Conservation (phyloP, 2,329 filamentous ascomycete genomes). For the Aschersonia sp. region DNA sequence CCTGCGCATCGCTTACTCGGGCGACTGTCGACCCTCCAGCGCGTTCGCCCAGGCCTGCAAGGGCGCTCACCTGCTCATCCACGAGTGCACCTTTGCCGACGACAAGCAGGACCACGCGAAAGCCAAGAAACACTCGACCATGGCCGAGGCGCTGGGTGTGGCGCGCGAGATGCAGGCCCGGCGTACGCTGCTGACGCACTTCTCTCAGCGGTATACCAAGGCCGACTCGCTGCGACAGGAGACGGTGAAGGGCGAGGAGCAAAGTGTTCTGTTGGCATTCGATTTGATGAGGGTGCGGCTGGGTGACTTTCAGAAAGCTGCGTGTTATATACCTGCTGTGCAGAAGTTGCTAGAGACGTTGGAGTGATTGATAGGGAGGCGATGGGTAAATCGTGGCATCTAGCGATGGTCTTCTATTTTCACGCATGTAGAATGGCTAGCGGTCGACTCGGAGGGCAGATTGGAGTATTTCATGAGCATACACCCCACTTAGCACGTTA, state of each 20-base stretch:
- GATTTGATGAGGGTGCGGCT: slow-evolving; percentile 66
- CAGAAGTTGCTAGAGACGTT: slow-evolving; percentile 31
- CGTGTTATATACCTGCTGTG: slow-evolving; percentile 46
- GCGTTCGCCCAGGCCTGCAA: slow-evolving; percentile 57
- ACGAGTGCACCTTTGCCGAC: slow-evolving; percentile 94
- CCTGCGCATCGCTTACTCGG: slow-evolving; percentile 84
- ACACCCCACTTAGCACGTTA: too few species aligned
- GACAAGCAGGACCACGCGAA: slow-evolving; percentile 63
- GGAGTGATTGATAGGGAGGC: not conserved
- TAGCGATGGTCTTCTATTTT: too few species aligned
- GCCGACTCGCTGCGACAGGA: slow-evolving; percentile 14
- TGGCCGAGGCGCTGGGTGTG: slow-evolving; percentile 68
- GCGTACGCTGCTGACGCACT: slow-evolving; percentile 79
- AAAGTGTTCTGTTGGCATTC: slow-evolving; percentile 53
- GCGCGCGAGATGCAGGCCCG: slow-evolving; percentile 67
- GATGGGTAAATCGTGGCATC: not conserved
- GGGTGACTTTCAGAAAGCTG: slow-evolving; percentile 54
- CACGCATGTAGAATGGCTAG: too few species aligned
- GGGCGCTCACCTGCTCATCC: slow-evolving; percentile 71
- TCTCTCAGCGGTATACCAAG: slow-evolving; percentile 87
- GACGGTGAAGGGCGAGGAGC: slow-evolving; percentile 19
- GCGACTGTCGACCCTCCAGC: slow-evolving; percentile 73
- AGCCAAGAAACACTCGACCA: slow-evolving; percentile 85
- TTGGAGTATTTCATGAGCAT: too few species aligned
- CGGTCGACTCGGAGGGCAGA: too few species aligned